Percentiles rank a stretch among this genome's conserved stretches.
phyloP scores from a whole-genome alignment of 2,329 filamentous ascomycete genomes.

The Sclerotinia sclerotiorum region DNA sequence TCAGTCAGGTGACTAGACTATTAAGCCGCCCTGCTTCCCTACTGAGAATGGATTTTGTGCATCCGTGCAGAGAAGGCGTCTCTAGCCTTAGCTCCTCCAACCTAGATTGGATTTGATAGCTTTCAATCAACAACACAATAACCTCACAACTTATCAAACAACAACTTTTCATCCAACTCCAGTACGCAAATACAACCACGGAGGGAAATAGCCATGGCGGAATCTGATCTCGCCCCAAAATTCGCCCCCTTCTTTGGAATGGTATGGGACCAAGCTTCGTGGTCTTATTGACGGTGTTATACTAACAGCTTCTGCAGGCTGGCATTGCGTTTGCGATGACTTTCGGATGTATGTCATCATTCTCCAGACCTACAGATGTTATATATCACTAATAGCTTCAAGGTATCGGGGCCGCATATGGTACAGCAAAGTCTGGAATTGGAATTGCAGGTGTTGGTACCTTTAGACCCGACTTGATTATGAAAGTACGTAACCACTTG shows the following conservation, averaged over 20 bases:
- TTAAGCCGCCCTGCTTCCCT: not conserved
- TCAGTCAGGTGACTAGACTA: not conserved
- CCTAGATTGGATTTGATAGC: slow-evolving; percentile 12
- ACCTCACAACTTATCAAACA: slow-evolving; percentile 24
- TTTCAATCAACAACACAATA: slow-evolving; percentile 20
- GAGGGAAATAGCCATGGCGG: slow-evolving; percentile 48
- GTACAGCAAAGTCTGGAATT: slow-evolving; percentile 84
- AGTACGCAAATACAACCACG: not conserved
- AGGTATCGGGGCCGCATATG: slow-evolving; percentile 73
- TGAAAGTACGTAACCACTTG: slow-evolving; percentile 67
- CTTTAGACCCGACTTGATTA: slow-evolving; percentile 82
- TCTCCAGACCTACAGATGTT: not conserved
- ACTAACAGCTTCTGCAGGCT: slow-evolving; percentile 51
- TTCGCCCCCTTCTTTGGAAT: slow-evolving; percentile 88
- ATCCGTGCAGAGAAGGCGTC: slow-evolving; percentile 2
- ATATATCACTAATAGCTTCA: slow-evolving; percentile 10
- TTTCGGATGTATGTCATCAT: slow-evolving; percentile 66
- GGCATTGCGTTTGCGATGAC: slow-evolving; percentile 81
- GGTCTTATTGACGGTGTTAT: slow-evolving; percentile 20
- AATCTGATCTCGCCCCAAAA: slow-evolving; percentile 67
- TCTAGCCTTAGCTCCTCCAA: slow-evolving; percentile 10
- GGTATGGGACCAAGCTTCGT: slow-evolving; percentile 53
- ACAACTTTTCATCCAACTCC: slow-evolving; percentile 23
- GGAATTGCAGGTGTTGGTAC: slow-evolving; percentile 84
- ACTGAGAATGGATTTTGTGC: not conserved